Conservation (phyloP, 192 early-diverging fungal species). For the Borealophlyctis nickersoniae region DNA sequence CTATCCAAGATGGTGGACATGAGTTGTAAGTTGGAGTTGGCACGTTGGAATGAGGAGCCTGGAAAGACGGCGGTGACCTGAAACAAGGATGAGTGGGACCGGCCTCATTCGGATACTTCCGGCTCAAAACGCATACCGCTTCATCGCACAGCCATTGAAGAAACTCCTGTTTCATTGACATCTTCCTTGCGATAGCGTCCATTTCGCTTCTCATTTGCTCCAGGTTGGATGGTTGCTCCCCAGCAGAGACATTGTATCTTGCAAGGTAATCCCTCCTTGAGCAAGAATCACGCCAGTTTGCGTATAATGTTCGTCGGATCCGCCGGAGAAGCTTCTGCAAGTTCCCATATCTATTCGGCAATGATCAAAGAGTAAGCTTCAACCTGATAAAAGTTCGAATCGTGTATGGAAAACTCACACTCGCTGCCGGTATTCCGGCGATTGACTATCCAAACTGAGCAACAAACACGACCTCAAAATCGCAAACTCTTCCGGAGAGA, state of each 20-base stretch:
- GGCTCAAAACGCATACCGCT: conserved; percentile 31
- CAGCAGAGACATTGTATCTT: conserved; percentile 2
- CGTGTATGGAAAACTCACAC: conserved; percentile 38
- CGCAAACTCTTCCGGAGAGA: conserved; percentile 58
- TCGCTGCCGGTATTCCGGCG: conserved; percentile 81
- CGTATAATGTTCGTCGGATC: conserved; percentile 37
- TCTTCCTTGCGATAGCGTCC: conserved; percentile 26
- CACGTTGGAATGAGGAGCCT: conserved; percentile 69
- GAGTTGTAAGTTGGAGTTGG: conserved; percentile 56
- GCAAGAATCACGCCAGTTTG: conserved; percentile 32
- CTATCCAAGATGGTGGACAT: conserved; percentile 38
- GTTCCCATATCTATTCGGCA: conserved; percentile 22
- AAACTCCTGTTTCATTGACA: conserved; percentile 51
- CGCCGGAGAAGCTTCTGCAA: conserved; percentile 31
- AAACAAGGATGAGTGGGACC: not conserved
- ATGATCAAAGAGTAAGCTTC: too few species aligned
- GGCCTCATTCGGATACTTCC: too few species aligned
- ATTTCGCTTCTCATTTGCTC: conserved; percentile 9
- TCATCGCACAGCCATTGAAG: conserved; percentile 61
- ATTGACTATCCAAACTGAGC: conserved; percentile 67
- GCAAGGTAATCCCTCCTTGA: conserved; percentile 23
- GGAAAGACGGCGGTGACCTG: conserved; percentile 63
- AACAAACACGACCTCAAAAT: conserved; percentile 66
- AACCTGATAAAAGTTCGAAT: not conserved
- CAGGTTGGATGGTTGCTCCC: not conserved